Conservation (phyloP, 495 filamentous ascomycete species). For the Poronia punctata region DNA sequence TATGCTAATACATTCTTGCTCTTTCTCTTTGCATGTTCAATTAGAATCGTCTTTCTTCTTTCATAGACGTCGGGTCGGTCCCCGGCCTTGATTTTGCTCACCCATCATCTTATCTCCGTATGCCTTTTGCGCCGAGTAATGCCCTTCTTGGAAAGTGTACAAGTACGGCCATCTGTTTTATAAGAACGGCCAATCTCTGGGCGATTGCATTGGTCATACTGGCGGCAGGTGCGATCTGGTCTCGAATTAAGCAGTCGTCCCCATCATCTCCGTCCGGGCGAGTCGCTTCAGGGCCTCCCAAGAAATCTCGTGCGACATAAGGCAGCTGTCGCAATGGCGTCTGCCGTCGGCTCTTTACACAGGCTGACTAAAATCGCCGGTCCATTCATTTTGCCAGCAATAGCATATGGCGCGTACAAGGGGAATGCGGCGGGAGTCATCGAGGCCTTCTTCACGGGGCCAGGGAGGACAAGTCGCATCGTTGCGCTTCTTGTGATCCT, state of each 20-base stretch:
- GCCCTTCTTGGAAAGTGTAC: slow-evolving; percentile 23
- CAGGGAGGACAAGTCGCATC: slow-evolving; percentile 41
- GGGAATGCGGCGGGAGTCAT: slow-evolving; percentile 29
- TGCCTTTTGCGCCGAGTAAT: slow-evolving; percentile 18
- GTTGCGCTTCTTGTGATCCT: slow-evolving; percentile 47
- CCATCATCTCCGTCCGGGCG: slow-evolving; percentile 1
- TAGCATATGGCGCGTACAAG: slow-evolving; percentile 37
- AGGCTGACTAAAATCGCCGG: slow-evolving; percentile 28
- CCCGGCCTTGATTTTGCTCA: not conserved
- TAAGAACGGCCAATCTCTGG: slow-evolving; percentile 35
- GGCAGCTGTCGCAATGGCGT: slow-evolving; percentile 33
- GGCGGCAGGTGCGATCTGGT: slow-evolving; percentile 24
- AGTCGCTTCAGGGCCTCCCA: not conserved
- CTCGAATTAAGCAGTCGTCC: slow-evolving; percentile 7
- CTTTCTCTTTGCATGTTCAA: too few relatives aligned
- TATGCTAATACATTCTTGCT: too few relatives aligned
- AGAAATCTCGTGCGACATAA: not conserved
- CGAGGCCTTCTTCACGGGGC: slow-evolving; percentile 41
- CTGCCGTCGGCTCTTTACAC: slow-evolving; percentile 23
- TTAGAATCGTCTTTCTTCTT: not conserved
- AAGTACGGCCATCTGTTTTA: slow-evolving; percentile 33
- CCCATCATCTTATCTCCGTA: slow-evolving; percentile 8
- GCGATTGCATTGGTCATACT: slow-evolving; percentile 28
- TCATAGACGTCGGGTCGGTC: not conserved
- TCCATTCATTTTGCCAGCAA: slow-evolving; percentile 25